Evolutionary conservation across 805 yeast species (phyloP), one percentile per base, ranked within the genome.

Genomic region (Wickerhamiella bombiphila): DNA sequence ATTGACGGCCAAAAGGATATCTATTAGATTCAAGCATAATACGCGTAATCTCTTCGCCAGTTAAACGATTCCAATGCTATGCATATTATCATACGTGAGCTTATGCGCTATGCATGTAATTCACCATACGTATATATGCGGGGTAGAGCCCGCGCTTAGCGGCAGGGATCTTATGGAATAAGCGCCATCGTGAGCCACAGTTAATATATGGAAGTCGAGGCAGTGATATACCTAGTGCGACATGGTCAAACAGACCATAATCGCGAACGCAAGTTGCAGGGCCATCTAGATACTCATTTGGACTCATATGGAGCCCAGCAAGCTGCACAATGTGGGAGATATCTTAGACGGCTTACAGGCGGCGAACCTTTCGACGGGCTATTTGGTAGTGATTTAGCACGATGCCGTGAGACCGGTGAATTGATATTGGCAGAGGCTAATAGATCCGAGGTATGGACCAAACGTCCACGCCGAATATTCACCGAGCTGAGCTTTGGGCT

Each of bases 231-330:
- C 24, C 15, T 81, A 4, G 70, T 82, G 3, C 70, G 94, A 50
- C 94, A 82, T 49, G 94, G 94, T 1, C 91, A 79, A 54, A 82
- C 94, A 0, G 74, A 74, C 40, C 75, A 76, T 56, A 82, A 82
- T 52, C 64, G 66, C 28, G 53, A 67, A 37, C 76, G 73, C 56
- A 76, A 78, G 35, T 56, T 82, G 28, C 94, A 82, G 56, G 94
- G 94, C 1, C 94, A 82, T 51, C 50, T 63, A 32, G 77, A 82
- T 51, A 70, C 74, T 3, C 67, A 71, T 15, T 52, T 83, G 38
- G 81, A 81, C 50, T 67, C 58, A 0, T 64, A 61, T 3, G 94
- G 94, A 0, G 39, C 51, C 2, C 47, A 58, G 3, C 94, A 82
- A 53, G 83, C 86, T 2, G 48, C 48, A 21, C 51, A 59, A 34